phyloP scores from a whole-genome alignment of 805 yeast species.

The Monosporozyma yasuniensis region DNA sequence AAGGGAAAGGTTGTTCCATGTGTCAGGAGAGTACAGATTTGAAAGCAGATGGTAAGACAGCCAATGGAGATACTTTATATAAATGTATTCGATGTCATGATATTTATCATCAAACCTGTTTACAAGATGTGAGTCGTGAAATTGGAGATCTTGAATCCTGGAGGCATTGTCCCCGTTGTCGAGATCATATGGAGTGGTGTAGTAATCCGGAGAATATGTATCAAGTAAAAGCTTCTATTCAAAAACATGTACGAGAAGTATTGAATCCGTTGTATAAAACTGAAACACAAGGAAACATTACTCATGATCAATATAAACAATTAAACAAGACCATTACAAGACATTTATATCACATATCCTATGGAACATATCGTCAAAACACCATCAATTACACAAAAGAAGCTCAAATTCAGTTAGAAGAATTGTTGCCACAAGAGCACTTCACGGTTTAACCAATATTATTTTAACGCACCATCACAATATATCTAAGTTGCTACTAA shows the following conservation, averaged over 20 bases:
- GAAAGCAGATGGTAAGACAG: background rate
- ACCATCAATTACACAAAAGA: constrained; percentile 4
- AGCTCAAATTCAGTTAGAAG: constrained; percentile 1
- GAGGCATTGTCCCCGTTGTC: constrained; percentile 17
- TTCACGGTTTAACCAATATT: background rate
- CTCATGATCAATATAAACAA: constrained; percentile 41
- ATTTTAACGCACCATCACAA: no score
- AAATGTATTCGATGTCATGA: background rate
- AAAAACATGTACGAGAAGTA: constrained; percentile 44
- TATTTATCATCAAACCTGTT: constrained; percentile 23
- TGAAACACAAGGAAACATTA: constrained; percentile 16
- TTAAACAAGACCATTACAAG: constrained; percentile 59
- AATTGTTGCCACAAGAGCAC: background rate
- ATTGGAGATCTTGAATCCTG: constrained; percentile 16
- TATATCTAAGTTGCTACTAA: no score
- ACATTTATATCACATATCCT: constrained; percentile 38
- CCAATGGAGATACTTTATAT: background rate
- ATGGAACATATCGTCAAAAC: constrained; percentile 1
- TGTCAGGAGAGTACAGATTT: background rate
- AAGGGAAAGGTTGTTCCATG: background rate
- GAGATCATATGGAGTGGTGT: constrained; percentile 23
- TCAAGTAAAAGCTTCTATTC: constrained; percentile 43
- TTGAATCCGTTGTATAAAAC: constrained; percentile 42
- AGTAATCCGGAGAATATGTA: background rate
- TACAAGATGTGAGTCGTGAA: constrained; percentile 16